A percentile compares a stretch with the other conserved stretches of the same genome.
phyloP scores from a whole-genome alignment of 2,329 filamentous ascomycete genomes.

The Clonostachys solani region DNA sequence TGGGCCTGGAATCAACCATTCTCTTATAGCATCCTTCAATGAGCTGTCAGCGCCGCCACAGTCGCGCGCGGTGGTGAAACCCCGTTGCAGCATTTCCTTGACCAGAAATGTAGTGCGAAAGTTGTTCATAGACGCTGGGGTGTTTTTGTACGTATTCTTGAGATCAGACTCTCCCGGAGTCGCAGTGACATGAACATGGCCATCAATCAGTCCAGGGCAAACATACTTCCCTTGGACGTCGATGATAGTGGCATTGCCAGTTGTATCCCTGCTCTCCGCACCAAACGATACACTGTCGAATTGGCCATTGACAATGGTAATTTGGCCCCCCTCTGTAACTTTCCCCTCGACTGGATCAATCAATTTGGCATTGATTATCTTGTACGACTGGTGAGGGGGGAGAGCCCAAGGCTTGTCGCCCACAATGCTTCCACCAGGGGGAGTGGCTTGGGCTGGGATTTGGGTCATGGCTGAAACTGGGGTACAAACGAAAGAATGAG shows the following conservation, averaged over 20 bases:
- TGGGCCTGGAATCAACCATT: conserved; percentile 51
- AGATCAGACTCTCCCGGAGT: conserved; percentile 15
- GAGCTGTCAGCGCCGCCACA: conserved; percentile 51
- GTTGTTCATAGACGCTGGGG: conserved; percentile 22
- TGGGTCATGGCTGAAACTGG: no score
- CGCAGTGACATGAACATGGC: conserved; percentile 22
- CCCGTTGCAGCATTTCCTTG: conserved; percentile 46
- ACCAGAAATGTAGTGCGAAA: conserved; percentile 42
- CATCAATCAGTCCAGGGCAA: conserved; percentile 25
- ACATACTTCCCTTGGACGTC: conserved; percentile 20
- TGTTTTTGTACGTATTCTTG: conserved; percentile 17
- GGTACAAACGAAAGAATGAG: no score
- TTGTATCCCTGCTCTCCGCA: no score
- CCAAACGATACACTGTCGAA: no score
- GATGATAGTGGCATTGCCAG: conserved; percentile 6
- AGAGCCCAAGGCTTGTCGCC: no score
- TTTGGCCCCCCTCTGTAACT: no score
- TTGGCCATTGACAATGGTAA: no score
- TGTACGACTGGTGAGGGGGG: no score
- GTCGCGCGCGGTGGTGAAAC: conserved; percentile 56
- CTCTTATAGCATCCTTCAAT: conserved; percentile 51
- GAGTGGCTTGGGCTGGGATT: no score
- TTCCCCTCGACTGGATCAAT: no score
- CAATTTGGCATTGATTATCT: no score
- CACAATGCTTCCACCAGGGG: no score